These are phyloP conservation scores for Orbilia ellipsospora DNA, from an alignment of 2,329 filamentous ascomycete species.

Conservation along the genomic window DNA sequence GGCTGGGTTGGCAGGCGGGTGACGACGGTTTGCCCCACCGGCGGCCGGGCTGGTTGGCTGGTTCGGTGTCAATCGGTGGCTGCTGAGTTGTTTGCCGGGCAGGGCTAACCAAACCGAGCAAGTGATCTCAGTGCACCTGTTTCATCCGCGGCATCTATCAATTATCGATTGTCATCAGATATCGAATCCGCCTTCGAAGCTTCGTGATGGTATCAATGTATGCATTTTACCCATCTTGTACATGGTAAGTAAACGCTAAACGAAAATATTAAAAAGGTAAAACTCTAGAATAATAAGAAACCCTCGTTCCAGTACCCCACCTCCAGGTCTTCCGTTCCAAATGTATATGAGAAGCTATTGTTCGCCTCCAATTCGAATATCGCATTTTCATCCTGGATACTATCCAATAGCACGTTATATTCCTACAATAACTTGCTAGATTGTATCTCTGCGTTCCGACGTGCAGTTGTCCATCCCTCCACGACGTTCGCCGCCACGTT, in stretches of 20 bases:
- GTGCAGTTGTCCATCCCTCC: conserved; percentile 67
- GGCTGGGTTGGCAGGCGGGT: neutral
- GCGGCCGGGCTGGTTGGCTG: too few species aligned
- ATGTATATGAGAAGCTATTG: neutral
- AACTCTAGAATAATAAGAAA: too few species aligned
- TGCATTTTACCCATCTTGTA: too few species aligned
- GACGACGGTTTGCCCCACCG: conserved; percentile 31
- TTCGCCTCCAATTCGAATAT: neutral
- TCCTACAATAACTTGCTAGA: conserved; percentile 29
- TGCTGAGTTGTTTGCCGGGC: conserved; percentile 35
- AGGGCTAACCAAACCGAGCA: conserved; percentile 23
- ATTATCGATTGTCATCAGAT: neutral
- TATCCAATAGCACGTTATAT: conserved; percentile 14
- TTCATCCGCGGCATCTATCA: conserved; percentile 25
- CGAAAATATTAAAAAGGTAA: too few species aligned
- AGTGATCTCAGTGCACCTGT: conserved; percentile 32
- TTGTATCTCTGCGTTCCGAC: conserved; percentile 24
- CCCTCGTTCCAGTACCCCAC: too few species aligned
- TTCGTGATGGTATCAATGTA: too few species aligned
- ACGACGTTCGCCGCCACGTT: conserved; percentile 80
- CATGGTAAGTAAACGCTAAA: too few species aligned
- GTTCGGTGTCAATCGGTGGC: too few species aligned
- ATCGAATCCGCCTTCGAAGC: too few species aligned
- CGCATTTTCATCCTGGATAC: too few species aligned
- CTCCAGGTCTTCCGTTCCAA: too few species aligned